Conservation (phyloP, 2,329 filamentous ascomycete species). For the Metarhizium anisopliae region DNA sequence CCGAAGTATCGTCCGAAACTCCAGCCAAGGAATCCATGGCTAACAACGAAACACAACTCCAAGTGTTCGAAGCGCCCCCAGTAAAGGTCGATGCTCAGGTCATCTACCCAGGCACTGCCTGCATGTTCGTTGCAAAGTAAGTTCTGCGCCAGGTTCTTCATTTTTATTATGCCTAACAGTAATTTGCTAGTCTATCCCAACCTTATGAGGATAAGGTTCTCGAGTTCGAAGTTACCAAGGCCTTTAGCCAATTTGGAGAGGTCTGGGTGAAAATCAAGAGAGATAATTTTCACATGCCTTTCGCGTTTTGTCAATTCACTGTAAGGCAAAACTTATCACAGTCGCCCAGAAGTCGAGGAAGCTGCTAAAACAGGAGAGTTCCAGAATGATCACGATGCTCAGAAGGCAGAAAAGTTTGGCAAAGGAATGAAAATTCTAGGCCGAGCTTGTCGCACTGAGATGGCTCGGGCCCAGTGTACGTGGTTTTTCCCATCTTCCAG, state of each 20-base stretch:
- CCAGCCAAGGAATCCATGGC: background rate
- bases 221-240: conserved; percentile 39
- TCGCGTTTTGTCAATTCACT: conserved; percentile 55
- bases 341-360: background rate
- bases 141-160: conserved; percentile 16
- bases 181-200: conserved; percentile 39
- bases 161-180: background rate
- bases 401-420: conserved; percentile 36
- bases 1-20: conserved; percentile 2
- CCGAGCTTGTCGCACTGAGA: conserved; percentile 50
- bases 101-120: conserved; percentile 44
- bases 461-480: conserved; percentile 51
- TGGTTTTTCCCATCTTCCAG: conserved; percentile 21
- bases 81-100: conserved; percentile 37
- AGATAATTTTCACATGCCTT: conserved; percentile 49
- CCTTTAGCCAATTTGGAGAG: conserved; percentile 45
- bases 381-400: conserved; percentile 41
- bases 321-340: conserved; percentile 27
- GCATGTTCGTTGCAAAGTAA: conserved; percentile 60
- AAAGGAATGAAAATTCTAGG: conserved; percentile 42
- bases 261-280: conserved; percentile 57
- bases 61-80: conserved; percentile 3
- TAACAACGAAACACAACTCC: background rate
- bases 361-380: background rate
- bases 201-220: conserved; percentile 40